Conservation (phyloP, 768 basidiomycete species). For the Russula abietina region DNA sequence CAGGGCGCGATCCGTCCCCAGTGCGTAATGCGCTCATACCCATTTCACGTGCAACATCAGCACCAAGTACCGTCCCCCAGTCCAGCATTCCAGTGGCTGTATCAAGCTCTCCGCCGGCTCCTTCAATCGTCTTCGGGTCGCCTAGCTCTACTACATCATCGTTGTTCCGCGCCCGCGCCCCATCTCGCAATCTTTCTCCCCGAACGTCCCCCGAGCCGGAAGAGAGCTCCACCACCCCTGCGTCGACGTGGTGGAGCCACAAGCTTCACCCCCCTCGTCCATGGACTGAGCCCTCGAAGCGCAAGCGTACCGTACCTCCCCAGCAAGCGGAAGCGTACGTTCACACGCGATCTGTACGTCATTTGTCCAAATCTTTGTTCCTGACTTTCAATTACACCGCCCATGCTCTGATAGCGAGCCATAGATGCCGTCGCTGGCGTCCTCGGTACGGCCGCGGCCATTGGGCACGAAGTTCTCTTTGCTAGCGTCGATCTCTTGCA, state of each 20-base stretch:
- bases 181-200: conserved; percentile 2
- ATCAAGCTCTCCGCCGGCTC: conserved; percentile 12
- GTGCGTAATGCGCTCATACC: conserved; percentile 1
- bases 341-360: conserved; percentile 29
- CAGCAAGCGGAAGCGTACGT: conserved; percentile 30
- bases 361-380: neutral
- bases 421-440: conserved; percentile 31
- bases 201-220: conserved; percentile 6
- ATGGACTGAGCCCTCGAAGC: conserved; percentile 26
- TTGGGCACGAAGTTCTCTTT: conserved; percentile 42
- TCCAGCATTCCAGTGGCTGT: neutral
- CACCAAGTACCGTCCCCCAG: neutral
- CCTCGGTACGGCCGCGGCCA: conserved; percentile 37
- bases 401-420: conserved; percentile 25
- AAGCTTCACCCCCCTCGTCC: conserved; percentile 25
- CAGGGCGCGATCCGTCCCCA: conserved; percentile 1
- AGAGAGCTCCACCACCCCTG: neutral
- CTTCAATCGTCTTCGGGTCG: conserved; percentile 8
- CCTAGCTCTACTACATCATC: conserved; percentile 1
- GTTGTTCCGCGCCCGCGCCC: conserved; percentile 21
- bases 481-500: conserved; percentile 40
- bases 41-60: conserved; percentile 16
- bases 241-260: conserved; percentile 28
- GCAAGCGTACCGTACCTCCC: conserved; percentile 27
- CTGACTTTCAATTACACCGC: neutral